A percentile compares a stretch with the other conserved stretches of the same genome.
Conservation (phyloP, 306 rosid genomes). For the Quercus ilex region DNA sequence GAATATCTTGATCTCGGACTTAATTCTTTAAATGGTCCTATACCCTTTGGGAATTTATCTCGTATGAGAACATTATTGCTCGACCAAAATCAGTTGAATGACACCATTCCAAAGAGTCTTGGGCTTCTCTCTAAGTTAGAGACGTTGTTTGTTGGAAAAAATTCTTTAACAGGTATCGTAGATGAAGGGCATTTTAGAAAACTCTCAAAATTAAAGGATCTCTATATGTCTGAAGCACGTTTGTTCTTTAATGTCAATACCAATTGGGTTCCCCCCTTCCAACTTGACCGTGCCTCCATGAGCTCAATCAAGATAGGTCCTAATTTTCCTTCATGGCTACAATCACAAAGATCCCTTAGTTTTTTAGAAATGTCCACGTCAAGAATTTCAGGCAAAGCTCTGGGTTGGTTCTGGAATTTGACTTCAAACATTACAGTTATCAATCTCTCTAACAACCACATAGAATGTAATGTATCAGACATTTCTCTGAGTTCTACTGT, state of each 20-base stretch:
- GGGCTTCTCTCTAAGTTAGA: background rate
- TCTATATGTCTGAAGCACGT: background rate
- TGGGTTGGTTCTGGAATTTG: slow-evolving; percentile 9
- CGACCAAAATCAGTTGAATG: background rate
- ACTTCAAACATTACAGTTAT: background rate
- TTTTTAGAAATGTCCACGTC: background rate
- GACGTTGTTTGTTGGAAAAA: accelerated
- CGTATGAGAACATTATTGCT: accelerated
- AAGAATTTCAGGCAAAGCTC: slow-evolving; percentile 1
- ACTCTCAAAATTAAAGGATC: background rate
- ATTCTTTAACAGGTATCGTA: background rate
- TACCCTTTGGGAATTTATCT: background rate
- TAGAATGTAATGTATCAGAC: background rate
- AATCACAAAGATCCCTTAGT: background rate
- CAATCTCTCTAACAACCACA: slow-evolving; percentile 9
- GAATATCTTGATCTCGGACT: no score
- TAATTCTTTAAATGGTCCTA: background rate
- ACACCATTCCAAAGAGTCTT: background rate
- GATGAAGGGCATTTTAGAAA: slow-evolving; percentile 9
- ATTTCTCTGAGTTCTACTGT: background rate
- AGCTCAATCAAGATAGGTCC: background rate
- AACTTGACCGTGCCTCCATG: accelerated
- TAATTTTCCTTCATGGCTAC: slow-evolving; percentile 16
- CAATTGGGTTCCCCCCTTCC: slow-evolving; percentile 20
- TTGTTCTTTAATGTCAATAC: background rate